These are phyloP conservation scores for Xylaria acuta DNA, from an alignment of 495 filamentous ascomycete species.

Conservation along the genomic window DNA sequence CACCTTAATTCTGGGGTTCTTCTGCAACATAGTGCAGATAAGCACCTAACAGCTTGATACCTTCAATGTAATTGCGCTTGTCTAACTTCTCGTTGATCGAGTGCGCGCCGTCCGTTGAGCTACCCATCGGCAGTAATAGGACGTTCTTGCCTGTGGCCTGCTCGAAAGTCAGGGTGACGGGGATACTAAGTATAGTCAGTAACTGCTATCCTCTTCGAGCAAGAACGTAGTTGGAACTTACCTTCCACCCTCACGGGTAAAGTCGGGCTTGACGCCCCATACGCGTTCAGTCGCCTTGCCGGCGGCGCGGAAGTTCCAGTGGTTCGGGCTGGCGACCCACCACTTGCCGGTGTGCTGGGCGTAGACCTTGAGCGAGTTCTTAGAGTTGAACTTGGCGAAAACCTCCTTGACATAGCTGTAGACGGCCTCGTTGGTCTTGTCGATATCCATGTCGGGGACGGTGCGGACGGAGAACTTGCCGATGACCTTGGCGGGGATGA, in stretches of 20 bases:
- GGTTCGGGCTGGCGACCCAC: slow-evolving; percentile 96
- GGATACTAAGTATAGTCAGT: slow-evolving; percentile 67
- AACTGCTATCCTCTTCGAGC: neutral
- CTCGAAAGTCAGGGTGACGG: slow-evolving; percentile 96
- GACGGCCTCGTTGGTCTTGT: slow-evolving; percentile 83
- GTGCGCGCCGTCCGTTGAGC: slow-evolving; percentile 94
- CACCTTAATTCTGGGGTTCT: slow-evolving; percentile 65
- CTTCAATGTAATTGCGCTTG: slow-evolving; percentile 95
- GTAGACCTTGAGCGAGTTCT: slow-evolving; percentile 84
- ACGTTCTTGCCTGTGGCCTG: slow-evolving; percentile 99
- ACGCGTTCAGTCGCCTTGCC: slow-evolving; percentile 91
- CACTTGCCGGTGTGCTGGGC: slow-evolving; percentile 92
- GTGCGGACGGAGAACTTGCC: slow-evolving; percentile 99
- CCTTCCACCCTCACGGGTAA: slow-evolving; percentile 95
- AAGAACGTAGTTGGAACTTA: slow-evolving; percentile 44
- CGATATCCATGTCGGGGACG: slow-evolving; percentile 95
- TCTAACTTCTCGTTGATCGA: slow-evolving; percentile 99
- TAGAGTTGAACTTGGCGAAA: slow-evolving; percentile 83
- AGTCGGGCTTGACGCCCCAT: slow-evolving; percentile 89
- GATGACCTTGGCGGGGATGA: slow-evolving; percentile 95
- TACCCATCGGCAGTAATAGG: slow-evolving; percentile 93
- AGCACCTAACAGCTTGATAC: slow-evolving; percentile 92
- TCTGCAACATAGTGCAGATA: slow-evolving; percentile 97
- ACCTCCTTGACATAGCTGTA: slow-evolving; percentile 77
- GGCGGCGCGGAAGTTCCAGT: slow-evolving; percentile 97